These are phyloP conservation scores for Torulaspora gathmanii DNA, from an alignment of 805 yeast genomes.

Conservation along the genomic window DNA sequence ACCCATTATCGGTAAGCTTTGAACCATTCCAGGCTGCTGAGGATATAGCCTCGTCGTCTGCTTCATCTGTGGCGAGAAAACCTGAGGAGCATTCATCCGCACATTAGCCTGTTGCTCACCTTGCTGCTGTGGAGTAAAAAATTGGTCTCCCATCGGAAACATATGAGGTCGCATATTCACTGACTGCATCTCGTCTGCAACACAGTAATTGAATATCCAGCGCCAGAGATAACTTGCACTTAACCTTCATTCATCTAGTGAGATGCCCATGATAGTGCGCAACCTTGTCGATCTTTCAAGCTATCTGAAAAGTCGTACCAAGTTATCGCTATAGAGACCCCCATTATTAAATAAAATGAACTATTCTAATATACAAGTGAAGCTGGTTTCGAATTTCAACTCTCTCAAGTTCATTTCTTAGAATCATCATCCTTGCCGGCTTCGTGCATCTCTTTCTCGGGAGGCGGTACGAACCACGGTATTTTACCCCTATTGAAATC, in stretches of 20 bases:
- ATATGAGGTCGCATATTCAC: constrained; percentile 29
- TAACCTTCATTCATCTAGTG: background rate
- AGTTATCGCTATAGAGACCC: constrained; percentile 2
- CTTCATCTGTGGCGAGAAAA: constrained; percentile 30
- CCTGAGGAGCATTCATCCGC: constrained; percentile 29
- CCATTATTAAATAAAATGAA: constrained; percentile 1
- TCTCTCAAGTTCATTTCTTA: background rate
- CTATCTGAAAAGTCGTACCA: constrained; percentile 1
- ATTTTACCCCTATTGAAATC: constrained; percentile 96
- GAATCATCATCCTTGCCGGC: constrained; percentile 28
- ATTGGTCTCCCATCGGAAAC: constrained; percentile 31
- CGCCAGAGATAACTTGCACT: background rate
- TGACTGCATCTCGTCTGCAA: constrained; percentile 21
- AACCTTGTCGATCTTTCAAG: background rate
- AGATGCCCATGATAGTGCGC: background rate
- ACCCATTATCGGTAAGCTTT: constrained; percentile 14
- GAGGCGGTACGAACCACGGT: constrained; percentile 97
- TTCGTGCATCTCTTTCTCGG: constrained; percentile 57
- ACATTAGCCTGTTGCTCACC: constrained; percentile 25
- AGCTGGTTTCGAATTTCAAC: background rate
- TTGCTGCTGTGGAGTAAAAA: constrained; percentile 24
- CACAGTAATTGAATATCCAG: background rate
- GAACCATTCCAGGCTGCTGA: constrained; percentile 23
- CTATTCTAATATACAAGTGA: constrained; percentile 3
- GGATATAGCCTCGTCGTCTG: constrained; percentile 24